Conservation (phyloP, 306 rosid species). For the Begonia masoniana region DNA sequence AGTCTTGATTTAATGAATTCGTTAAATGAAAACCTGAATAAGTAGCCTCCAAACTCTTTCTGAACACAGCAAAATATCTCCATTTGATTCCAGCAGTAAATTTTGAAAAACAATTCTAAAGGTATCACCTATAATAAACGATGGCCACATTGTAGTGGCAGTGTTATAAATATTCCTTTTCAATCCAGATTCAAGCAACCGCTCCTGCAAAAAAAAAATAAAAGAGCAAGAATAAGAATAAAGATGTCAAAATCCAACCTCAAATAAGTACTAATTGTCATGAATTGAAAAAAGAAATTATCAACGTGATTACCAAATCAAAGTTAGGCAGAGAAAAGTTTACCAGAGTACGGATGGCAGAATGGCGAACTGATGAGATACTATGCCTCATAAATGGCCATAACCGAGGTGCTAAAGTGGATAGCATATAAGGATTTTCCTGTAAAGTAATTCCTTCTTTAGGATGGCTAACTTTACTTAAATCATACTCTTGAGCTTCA, state of each 20-base stretch:
- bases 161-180: conserved; percentile 46
- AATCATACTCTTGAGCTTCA: conserved; percentile 32
- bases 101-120: conserved; percentile 91
- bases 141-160: conserved; percentile 78
- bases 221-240: not conserved
- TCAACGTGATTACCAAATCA: not conserved
- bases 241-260: not conserved
- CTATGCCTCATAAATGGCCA: conserved; percentile 99
- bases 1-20: no score
- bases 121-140: conserved; percentile 77
- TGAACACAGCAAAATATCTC: conserved; percentile 72
- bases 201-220: conserved; percentile 59
- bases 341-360: conserved; percentile 96
- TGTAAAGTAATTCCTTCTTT: conserved; percentile 22
- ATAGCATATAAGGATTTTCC: conserved; percentile 68
- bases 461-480: conserved; percentile 35
- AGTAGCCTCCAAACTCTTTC: conserved; percentile 97
- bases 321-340: conserved; percentile 8
- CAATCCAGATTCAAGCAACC: conserved; percentile 87
- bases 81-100: conserved; percentile 81
- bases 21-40: conserved; percentile 49
- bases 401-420: conserved; percentile 72
- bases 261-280: not conserved
- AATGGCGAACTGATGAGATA: conserved; percentile 79
- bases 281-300: not conserved